Percentiles rank a stretch among this genome's conserved stretches.
These are phyloP conservation scores for Phytophthora tubulina DNA, from an alignment of 352 stramenopile species.

Conservation along the genomic window DNA sequence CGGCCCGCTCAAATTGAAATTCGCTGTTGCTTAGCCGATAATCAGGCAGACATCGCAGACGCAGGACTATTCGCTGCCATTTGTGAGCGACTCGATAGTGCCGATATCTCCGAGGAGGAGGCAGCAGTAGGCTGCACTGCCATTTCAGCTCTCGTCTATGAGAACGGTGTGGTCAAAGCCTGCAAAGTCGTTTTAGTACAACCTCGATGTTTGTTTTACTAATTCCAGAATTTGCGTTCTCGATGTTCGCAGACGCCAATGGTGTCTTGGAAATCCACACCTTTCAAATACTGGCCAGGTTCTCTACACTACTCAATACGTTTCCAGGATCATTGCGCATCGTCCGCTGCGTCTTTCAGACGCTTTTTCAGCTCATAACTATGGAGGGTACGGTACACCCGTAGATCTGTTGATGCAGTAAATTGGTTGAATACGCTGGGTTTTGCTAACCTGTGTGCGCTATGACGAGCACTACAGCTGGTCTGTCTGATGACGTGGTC, in stretches of 20 bases:
- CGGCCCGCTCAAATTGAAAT: neutral
- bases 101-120: conserved; percentile 31
- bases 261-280: conserved; percentile 37
- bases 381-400: conserved; percentile 38
- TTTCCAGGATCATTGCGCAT: conserved; percentile 33
- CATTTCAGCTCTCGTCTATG: conserved; percentile 51
- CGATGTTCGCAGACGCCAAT: conserved; percentile 34
- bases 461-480: conserved; percentile 2
- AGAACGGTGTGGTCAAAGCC: conserved; percentile 44
- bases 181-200: too few relatives aligned
- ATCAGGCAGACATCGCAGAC: conserved; percentile 57
- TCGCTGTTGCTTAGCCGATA: conserved; percentile 48
- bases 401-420: too few relatives aligned
- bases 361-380: conserved; percentile 57
- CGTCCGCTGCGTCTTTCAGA: conserved; percentile 43
- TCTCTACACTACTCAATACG: conserved; percentile 38
- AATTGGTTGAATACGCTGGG: too few relatives aligned
- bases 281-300: conserved; percentile 30
- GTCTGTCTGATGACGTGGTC: conserved; percentile 38
- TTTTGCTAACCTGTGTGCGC: too few relatives aligned
- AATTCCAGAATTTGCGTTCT: neutral
- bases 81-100: conserved; percentile 28
- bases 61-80: conserved; percentile 46
- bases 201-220: neutral
- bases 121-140: conserved; percentile 39